Evolutionary conservation across 1,284 basidiomycete species (phyloP).

Genomic region (Ganoderma sinense): DNA sequence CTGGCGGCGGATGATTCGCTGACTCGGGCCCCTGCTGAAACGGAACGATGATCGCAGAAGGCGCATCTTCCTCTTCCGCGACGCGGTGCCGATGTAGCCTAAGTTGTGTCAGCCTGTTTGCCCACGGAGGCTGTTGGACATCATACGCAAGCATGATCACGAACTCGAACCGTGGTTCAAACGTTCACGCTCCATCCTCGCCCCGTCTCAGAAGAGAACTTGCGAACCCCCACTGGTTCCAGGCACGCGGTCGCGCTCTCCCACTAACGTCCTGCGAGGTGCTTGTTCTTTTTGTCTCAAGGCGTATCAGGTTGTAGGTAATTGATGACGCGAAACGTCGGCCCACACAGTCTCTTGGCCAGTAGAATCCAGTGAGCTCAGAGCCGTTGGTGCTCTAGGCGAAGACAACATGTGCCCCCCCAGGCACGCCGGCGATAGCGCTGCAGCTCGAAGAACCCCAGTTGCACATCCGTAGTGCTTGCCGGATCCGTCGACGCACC

Average conservation of each 20-base stretch:
- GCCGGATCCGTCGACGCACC: neutral
- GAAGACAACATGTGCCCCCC: constrained; percentile 22
- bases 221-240: too few relatives aligned
- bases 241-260: neutral
- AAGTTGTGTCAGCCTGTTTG: constrained; percentile 16
- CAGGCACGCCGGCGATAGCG: constrained; percentile 21
- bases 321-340: constrained; percentile 2
- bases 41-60: constrained; percentile 24
- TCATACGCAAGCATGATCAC: neutral
- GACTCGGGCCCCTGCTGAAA: neutral
- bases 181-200: neutral
- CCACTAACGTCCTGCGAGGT: neutral
- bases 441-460: neutral
- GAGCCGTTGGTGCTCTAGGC: constrained; percentile 12
- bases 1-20: constrained; percentile 10
- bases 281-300: neutral
- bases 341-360: constrained; percentile 5
- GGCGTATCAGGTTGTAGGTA: neutral
- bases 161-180: neutral
- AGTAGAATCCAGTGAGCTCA: constrained; percentile 1
- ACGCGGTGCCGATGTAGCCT: constrained; percentile 19
- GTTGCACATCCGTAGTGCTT: neutral
- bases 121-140: constrained; percentile 13
- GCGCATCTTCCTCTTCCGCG: neutral
- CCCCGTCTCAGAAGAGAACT: neutral